phyloP scores from a whole-genome alignment of 306 rosid genomes.

The Prunus mume region DNA sequence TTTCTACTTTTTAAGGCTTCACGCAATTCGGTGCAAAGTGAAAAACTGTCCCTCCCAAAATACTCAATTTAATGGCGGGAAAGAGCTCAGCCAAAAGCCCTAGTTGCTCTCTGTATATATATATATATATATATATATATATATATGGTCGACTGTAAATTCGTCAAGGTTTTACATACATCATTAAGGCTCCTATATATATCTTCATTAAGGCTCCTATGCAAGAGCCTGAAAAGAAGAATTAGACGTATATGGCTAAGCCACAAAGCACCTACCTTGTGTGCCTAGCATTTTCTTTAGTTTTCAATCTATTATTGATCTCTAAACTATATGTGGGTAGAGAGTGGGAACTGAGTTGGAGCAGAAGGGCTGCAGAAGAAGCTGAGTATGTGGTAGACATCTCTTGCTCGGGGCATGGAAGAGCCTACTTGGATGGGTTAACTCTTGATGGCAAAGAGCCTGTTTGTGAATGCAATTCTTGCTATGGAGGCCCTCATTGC shows the following conservation, averaged over 20 bases:
- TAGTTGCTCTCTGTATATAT: neutral
- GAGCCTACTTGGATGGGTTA: conserved; percentile 49
- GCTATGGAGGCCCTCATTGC: conserved; percentile 44
- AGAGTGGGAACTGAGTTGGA: conserved; percentile 37
- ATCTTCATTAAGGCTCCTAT: neutral
- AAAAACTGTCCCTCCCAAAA: neutral
- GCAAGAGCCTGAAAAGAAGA: neutral
- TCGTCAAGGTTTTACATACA: too few species aligned
- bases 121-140: too few species aligned
- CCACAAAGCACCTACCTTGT: neutral
- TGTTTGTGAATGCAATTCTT: conserved; percentile 49
- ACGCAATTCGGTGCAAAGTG: neutral
- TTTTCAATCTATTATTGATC: conserved; percentile 15
- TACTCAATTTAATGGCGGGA: neutral
- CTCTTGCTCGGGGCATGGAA: conserved; percentile 55
- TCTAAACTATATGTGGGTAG: neutral
- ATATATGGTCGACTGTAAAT: too few species aligned
- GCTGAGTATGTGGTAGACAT: conserved; percentile 43
- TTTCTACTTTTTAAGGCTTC: neutral
- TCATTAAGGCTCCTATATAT: too few species aligned
- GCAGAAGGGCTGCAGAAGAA: conserved; percentile 37
- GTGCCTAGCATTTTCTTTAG: conserved; percentile 9
- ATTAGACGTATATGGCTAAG: conserved; percentile 9
- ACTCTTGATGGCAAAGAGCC: conserved; percentile 28
- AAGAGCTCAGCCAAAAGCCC: neutral